phyloP scores from a whole-genome alignment of 2,329 filamentous ascomycete genomes.

The Aspergillus nomiae region DNA sequence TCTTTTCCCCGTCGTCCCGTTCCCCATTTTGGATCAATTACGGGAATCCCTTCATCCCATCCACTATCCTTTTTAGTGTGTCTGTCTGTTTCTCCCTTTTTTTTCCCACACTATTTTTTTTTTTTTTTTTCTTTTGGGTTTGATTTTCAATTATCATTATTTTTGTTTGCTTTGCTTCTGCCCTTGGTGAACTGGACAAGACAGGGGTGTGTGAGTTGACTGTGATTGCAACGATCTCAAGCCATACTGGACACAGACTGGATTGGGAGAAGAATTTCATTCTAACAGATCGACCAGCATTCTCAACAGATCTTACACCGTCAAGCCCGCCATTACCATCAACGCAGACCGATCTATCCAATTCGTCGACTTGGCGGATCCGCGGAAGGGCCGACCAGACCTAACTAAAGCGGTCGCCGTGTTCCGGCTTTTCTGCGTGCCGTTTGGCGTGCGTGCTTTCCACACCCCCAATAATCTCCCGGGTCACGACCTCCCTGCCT shows the following conservation, averaged over 20 bases:
- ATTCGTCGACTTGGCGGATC: conserved; percentile 13
- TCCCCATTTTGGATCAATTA: conserved; percentile 19
- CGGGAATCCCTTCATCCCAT: conserved; percentile 19
- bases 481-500: conserved; percentile 8
- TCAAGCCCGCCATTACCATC: conserved; percentile 8
- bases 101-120: conserved; percentile 1
- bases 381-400: conserved; percentile 11
- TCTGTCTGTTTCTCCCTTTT: conserved; percentile 8
- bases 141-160: background rate
- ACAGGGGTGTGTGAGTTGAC: background rate
- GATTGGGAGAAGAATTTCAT: background rate
- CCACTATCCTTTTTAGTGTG: conserved; percentile 9
- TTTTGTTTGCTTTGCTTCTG: background rate
- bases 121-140: background rate
- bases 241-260: background rate
- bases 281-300: conserved; percentile 2
- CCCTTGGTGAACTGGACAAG: background rate
- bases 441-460: conserved; percentile 13
- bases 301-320: conserved; percentile 7
- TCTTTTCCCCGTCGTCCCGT: conserved; percentile 21
- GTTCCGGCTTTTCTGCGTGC: conserved; percentile 21
- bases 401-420: conserved; percentile 18
- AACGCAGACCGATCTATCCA: conserved; percentile 18
- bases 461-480: conserved; percentile 7
- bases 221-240: background rate